phyloP scores from a whole-genome alignment of 352 stramenopile species.

The Phytopythium vexans region DNA sequence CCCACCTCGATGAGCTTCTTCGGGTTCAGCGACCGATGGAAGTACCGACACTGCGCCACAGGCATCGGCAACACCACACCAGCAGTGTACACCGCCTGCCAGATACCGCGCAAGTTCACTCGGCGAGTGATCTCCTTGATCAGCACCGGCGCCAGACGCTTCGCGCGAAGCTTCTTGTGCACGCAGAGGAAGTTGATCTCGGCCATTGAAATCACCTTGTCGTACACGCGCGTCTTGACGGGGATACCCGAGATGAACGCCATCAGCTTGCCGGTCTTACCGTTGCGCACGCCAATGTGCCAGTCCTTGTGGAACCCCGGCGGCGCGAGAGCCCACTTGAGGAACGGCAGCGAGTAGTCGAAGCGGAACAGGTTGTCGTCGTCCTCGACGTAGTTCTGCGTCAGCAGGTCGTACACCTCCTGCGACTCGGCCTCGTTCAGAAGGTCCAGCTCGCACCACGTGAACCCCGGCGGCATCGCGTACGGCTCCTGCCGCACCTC shows the following conservation, averaged over 20 bases:
- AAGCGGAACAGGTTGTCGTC: slow-evolving; percentile 98
- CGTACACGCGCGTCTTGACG: slow-evolving; percentile 78
- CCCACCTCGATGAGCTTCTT: slow-evolving; percentile 99
- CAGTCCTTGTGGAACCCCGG: slow-evolving; percentile 93
- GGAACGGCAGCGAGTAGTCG: slow-evolving; percentile 87
- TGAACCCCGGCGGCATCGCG: slow-evolving; percentile 95
- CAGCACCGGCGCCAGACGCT: slow-evolving; percentile 96
- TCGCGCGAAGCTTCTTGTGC: slow-evolving; percentile 97
- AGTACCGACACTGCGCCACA: slow-evolving; percentile 95
- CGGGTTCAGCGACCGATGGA: slow-evolving; percentile 97
- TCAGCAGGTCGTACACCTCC: slow-evolving; percentile 97
- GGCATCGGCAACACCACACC: slow-evolving; percentile 97
- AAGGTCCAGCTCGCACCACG: slow-evolving; percentile 94
- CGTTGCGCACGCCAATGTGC: slow-evolving; percentile 94
- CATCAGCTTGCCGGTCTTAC: slow-evolving; percentile 93
- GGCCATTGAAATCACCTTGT: slow-evolving; percentile 66
- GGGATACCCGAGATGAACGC: slow-evolving; percentile 98
- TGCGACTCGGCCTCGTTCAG: slow-evolving; percentile 64
- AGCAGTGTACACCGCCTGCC: slow-evolving; percentile 99
- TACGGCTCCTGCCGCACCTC: slow-evolving; percentile 95
- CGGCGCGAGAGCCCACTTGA: slow-evolving; percentile 93
- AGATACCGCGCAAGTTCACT: slow-evolving; percentile 94
- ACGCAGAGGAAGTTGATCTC: slow-evolving; percentile 99
- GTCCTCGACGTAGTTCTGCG: slow-evolving; percentile 99
- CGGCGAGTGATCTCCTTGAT: slow-evolving; percentile 99